Conservation (phyloP, 345 rosid species). For the Toxicodendron radicans region DNA sequence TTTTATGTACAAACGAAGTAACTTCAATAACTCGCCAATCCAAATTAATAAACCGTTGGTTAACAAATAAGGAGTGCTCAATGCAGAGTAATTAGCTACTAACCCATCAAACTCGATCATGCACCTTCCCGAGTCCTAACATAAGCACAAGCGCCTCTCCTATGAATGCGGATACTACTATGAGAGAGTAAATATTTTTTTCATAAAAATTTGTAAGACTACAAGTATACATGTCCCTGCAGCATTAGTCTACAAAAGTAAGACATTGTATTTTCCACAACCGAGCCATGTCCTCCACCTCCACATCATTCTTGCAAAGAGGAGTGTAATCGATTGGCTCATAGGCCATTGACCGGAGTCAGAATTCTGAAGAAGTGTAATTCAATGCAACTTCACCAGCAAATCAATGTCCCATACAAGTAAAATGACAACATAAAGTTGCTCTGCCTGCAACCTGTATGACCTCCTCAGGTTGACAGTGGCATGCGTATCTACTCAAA, state of each 20-base stretch:
- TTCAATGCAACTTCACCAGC: background rate
- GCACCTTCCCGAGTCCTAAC: background rate
- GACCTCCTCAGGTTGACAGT: slow-evolving; percentile 3
- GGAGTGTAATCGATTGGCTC: background rate
- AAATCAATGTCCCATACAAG: background rate
- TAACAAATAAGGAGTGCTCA: background rate
- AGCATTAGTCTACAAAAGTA: background rate
- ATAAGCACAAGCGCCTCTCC: background rate
- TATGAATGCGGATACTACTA: background rate
- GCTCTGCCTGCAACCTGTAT: background rate
- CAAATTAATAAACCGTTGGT: background rate
- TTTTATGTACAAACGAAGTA: no score
- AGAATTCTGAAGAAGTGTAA: background rate
- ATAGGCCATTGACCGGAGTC: background rate
- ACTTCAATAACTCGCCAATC: background rate
- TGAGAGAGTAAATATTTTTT: background rate
- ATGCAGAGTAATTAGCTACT: background rate
- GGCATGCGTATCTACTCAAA: background rate
- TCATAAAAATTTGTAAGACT: background rate
- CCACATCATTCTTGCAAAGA: background rate
- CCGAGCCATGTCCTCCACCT: no score
- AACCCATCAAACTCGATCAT: background rate
- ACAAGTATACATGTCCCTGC: background rate
- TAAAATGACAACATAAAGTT: background rate
- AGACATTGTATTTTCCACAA: background rate